Conservation (phyloP, 768 basidiomycete genomes). For the Leccinum boreale region DNA sequence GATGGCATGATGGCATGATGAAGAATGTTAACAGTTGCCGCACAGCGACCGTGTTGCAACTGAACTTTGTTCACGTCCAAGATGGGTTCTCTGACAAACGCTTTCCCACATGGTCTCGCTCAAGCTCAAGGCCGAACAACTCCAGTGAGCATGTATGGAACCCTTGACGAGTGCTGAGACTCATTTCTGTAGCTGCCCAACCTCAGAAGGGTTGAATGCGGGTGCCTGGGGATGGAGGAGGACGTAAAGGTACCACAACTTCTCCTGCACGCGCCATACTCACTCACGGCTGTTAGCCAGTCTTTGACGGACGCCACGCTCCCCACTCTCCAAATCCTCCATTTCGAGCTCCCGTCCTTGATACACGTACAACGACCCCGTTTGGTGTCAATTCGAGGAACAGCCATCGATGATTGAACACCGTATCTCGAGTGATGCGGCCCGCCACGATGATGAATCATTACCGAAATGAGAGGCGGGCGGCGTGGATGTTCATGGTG, state of each 20-base stretch:
- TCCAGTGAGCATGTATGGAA: slow-evolving; percentile 7
- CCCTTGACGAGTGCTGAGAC: slow-evolving; percentile 8
- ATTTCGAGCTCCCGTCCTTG: slow-evolving; percentile 75
- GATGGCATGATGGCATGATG: too few species aligned
- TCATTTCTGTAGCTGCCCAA: too few species aligned
- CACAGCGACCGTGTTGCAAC: not conserved
- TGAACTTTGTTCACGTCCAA: not conserved
- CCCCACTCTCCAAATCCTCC: slow-evolving; percentile 62
- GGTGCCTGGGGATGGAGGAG: not conserved
- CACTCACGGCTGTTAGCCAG: slow-evolving; percentile 51
- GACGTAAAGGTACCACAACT: too few species aligned
- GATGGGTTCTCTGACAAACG: too few species aligned
- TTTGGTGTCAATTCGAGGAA: slow-evolving; percentile 56
- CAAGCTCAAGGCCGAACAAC: not conserved
- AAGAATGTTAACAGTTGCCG: not conserved
- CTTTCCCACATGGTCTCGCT: not conserved
- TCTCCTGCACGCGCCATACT: slow-evolving; percentile 15
- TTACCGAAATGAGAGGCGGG: slow-evolving; percentile 65
- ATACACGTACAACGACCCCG: slow-evolving; percentile 69
- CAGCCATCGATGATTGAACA: slow-evolving; percentile 35
- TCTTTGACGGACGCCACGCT: slow-evolving; percentile 58
- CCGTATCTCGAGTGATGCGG: slow-evolving; percentile 41
- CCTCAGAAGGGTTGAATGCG: not conserved
- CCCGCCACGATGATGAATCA: slow-evolving; percentile 54
- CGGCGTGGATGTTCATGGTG: slow-evolving; percentile 66